Percentiles rank a stretch among this genome's conserved stretches.
Conservation (phyloP, 2,329 filamentous ascomycete species). For the Hirsutella rhossiliensis region DNA sequence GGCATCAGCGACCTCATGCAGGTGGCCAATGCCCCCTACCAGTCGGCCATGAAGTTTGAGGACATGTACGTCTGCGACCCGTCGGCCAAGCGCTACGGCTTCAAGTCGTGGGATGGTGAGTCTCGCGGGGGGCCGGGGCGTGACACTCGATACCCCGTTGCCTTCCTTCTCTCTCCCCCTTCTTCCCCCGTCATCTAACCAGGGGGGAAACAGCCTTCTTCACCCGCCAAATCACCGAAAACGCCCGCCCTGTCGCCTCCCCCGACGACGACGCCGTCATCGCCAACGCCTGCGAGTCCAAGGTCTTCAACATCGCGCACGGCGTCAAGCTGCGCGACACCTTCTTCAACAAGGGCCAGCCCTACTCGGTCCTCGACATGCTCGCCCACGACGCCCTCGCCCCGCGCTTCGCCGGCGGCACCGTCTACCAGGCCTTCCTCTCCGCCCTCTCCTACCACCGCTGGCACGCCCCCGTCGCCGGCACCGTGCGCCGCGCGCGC, state of each 20-base stretch:
- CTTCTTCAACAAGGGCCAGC: conserved; percentile 60
- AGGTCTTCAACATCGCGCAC: conserved; percentile 37
- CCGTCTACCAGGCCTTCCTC: conserved; percentile 60
- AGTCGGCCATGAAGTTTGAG: conserved; percentile 36
- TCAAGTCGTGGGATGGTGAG: conserved; percentile 51
- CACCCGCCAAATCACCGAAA: conserved; percentile 41
- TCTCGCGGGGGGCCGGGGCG: neutral
- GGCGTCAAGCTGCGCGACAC: conserved; percentile 41
- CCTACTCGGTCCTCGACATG: conserved; percentile 55
- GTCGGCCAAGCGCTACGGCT: conserved; percentile 41
- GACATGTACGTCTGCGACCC: conserved; percentile 51
- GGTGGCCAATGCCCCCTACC: conserved; percentile 34
- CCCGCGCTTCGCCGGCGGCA: conserved; percentile 46
- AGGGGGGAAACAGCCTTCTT: conserved; percentile 40
- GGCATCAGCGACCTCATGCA: conserved; percentile 34
- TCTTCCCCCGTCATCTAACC: too few species aligned
- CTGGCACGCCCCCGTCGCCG: conserved; percentile 59
- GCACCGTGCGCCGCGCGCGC: conserved; percentile 44
- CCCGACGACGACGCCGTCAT: conserved; percentile 43
- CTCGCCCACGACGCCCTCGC: conserved; percentile 42
- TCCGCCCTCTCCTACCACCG: conserved; percentile 57
- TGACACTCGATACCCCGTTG: neutral
- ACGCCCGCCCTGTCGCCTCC: conserved; percentile 43
- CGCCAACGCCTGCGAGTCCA: conserved; percentile 53
- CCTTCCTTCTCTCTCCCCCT: neutral